Base-by-base conservation (phyloP, 352 stramenopile genomes). In the Globisporangium okanoganense region DNA sequence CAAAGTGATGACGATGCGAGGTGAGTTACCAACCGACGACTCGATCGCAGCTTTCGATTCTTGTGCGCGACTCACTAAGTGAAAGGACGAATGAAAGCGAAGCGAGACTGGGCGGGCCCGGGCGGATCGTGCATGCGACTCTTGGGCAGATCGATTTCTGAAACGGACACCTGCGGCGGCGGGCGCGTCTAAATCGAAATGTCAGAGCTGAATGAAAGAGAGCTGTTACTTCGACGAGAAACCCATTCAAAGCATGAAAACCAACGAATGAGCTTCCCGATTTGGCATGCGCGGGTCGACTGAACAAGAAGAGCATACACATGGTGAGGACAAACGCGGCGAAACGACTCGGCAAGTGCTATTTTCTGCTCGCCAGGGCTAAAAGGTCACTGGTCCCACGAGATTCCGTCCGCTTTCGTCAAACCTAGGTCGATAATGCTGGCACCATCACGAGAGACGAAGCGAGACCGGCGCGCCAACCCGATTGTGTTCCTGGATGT, bases 401-500 rank as follows among this genome's bases (percentile, higher is more conserved):
- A 40, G 35, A 40, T 40, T 40, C 13, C 35, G 9, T 40, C 35
- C 35, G 31, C 31, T 12, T 40, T 14, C 10, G 14, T 40, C 35
- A n/a, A 33, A 33, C 12, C 4, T 5, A 14, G 10, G 5, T 14
- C 0, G 14, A 43, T n/a, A 9, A 51, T 58, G 52, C 20, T 58
- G 35, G 52, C 35, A 13, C 52, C 22, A 12, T 33, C 12, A 20
- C 33, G 18, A 31, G 20, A 43, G 52, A 58, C n/a, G 13, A 54
- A 44, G 24, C 58, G 36, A 5, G 38, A 65, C 20, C 55, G 65
- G 5, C 20, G 31, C 8, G 68, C 82, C 13, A 95, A 97, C 67
- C 90, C 90, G 47, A 76, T 95, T 55, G 96, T 99, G 43, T 99
- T 95, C 68, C 89, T 99, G 56, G 97, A 99, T 67, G 92, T 99